Evolutionary conservation across 2,329 filamentous ascomycete genomes (phyloP).

Genomic region (Lecanoromycetidae sp.): DNA sequence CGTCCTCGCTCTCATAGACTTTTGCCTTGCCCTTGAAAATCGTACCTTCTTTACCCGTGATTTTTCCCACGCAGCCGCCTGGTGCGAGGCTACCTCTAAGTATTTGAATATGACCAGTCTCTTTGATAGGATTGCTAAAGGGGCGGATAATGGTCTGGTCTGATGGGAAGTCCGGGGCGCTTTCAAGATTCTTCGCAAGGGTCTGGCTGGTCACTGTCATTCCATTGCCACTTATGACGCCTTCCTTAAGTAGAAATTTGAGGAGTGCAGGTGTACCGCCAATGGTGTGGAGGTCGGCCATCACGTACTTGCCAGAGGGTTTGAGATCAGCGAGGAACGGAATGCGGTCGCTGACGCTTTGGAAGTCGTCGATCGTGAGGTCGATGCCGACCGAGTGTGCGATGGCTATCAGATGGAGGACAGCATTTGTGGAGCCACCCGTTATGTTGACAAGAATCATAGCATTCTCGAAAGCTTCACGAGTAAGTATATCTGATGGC

Average conservation of each 20-base stretch:
- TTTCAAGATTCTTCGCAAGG: slow-evolving; percentile 46
- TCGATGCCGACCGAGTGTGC: slow-evolving; percentile 71
- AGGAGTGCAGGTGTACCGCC: slow-evolving; percentile 47
- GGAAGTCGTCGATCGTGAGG: slow-evolving; percentile 77
- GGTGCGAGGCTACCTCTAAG: slow-evolving; percentile 57
- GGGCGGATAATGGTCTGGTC: slow-evolving; percentile 56
- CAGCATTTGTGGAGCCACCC: slow-evolving; percentile 74
- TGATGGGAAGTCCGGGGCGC: slow-evolving; percentile 50
- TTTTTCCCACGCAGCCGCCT: slow-evolving; percentile 60
- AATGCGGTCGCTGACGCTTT: slow-evolving; percentile 63
- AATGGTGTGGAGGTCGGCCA: slow-evolving; percentile 45
- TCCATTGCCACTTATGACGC: slow-evolving; percentile 46
- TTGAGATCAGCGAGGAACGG: slow-evolving; percentile 75
- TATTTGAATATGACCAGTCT: slow-evolving; percentile 61
- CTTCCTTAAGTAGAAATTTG: slow-evolving; percentile 47
- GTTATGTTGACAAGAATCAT: slow-evolving; percentile 75
- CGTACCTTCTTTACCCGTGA: slow-evolving; percentile 63
- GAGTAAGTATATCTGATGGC: slow-evolving; percentile 66
- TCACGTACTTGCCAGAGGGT: slow-evolving; percentile 57
- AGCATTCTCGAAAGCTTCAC: slow-evolving; percentile 70
- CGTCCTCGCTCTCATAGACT: slow-evolving; percentile 58
- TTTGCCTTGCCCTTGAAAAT: slow-evolving; percentile 57
- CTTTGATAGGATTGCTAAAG: slow-evolving; percentile 54
- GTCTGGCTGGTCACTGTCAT: slow-evolving; percentile 51
- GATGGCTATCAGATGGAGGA: slow-evolving; percentile 73